phyloP scores from a whole-genome alignment of 2,329 filamentous ascomycete species.

The Talaromyces sp. region DNA sequence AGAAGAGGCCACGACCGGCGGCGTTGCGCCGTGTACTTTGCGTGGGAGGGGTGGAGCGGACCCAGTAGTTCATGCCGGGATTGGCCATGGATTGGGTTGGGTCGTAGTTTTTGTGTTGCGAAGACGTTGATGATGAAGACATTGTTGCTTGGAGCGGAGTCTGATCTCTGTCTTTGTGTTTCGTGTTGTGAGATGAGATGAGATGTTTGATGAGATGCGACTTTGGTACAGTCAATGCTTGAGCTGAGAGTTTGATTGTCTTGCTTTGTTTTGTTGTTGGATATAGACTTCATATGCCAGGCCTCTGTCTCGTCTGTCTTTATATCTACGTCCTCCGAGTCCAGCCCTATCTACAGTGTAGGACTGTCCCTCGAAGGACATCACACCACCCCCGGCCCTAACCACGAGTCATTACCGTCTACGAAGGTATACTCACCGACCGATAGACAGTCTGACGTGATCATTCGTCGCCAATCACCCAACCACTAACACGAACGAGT shows the following conservation, averaged over 20 bases:
- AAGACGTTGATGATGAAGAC: background rate
- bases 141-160: background rate
- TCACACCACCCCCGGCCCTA: background rate
- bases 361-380: background rate
- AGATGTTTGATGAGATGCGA: background rate
- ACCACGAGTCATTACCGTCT: background rate
- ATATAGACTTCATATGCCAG: background rate
- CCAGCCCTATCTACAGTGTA: background rate
- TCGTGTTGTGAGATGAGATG: background rate
- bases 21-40: constrained; percentile 28
- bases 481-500: background rate
- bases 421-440: background rate
- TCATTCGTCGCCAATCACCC: background rate
- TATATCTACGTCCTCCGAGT: background rate
- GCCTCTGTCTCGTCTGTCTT: background rate
- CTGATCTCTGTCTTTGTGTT: background rate
- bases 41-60: constrained; percentile 22
- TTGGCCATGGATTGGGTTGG: constrained; percentile 25
- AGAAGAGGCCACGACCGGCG: constrained; percentile 36
- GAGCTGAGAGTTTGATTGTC: background rate
- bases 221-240: background rate
- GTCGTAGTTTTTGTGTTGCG: constrained; percentile 30
- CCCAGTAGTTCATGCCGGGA: constrained; percentile 32
- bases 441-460: background rate
- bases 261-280: background rate